These are phyloP conservation scores for Candida ortonii DNA, from an alignment of 805 yeast genomes.

Conservation along the genomic window DNA sequence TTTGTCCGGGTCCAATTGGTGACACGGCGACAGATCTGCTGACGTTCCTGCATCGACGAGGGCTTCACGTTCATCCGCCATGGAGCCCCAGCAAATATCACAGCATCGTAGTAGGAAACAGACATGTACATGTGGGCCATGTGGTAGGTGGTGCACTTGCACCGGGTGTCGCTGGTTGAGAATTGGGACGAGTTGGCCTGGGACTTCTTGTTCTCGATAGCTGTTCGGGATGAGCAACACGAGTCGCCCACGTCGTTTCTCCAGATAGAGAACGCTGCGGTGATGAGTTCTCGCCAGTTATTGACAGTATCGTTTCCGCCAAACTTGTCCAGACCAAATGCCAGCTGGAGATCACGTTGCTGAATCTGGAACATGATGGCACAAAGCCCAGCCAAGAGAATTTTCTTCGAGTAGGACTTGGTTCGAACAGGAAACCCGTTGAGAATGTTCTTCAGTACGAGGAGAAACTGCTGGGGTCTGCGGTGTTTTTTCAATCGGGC, in stretches of 20 bases:
- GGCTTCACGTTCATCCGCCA: slow-evolving; percentile 71
- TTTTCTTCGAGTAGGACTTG: slow-evolving; percentile 62
- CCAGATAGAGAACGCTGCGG: slow-evolving; percentile 73
- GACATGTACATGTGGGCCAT: slow-evolving; percentile 70
- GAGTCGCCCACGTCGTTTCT: slow-evolving; percentile 43
- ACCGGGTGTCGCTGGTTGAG: slow-evolving; percentile 42
- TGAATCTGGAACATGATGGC: slow-evolving; percentile 71
- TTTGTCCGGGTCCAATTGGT: slow-evolving; percentile 48
- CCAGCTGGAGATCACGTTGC: slow-evolving; percentile 62
- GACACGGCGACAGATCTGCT: slow-evolving; percentile 47
- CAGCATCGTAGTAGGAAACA: slow-evolving; percentile 73
- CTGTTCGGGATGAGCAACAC: slow-evolving; percentile 35
- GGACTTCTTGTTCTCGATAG: slow-evolving; percentile 29
- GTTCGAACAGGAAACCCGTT: slow-evolving; percentile 48
- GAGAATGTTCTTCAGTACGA: slow-evolving; percentile 55
- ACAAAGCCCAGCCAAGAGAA: slow-evolving; percentile 62
- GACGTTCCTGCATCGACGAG: slow-evolving; percentile 46
- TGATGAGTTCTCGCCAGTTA: slow-evolving; percentile 69
- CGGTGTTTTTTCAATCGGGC: slow-evolving; percentile 22
- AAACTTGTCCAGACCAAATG: slow-evolving; percentile 42
- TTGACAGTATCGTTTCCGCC: slow-evolving; percentile 29
- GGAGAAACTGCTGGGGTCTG: slow-evolving; percentile 46
- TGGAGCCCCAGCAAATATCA: slow-evolving; percentile 79
- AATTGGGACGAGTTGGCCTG: slow-evolving; percentile 31
- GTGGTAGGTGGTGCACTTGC: slow-evolving; percentile 68